phyloP scores from a whole-genome alignment of 139 green algal genomes.

The Limnomonas spitsbergensis region DNA sequence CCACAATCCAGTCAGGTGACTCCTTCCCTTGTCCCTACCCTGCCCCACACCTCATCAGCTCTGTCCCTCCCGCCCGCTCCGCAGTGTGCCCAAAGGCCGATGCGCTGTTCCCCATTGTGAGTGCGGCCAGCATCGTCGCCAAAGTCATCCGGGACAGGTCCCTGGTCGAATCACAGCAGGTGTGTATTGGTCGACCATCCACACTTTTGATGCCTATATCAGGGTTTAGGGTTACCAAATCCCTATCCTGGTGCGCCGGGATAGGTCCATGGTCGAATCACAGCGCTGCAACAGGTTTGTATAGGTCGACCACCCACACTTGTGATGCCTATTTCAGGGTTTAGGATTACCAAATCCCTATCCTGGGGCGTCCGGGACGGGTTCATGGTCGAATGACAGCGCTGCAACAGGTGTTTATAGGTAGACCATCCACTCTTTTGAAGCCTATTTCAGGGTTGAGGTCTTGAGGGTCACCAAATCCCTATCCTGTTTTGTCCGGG shows the following conservation, averaged over 20 bases:
- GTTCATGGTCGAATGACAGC: not conserved
- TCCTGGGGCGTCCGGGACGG: not conserved
- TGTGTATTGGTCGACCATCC: not conserved
- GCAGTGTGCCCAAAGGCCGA: conserved; percentile 85
- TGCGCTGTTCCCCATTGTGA: conserved; percentile 87
- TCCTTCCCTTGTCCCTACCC: too few species aligned
- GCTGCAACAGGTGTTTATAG: conserved; percentile 6
- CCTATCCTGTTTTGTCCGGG: too few species aligned
- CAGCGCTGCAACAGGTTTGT: conserved; percentile 3
- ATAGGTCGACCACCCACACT: not conserved
- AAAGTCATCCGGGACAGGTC: conserved; percentile 71
- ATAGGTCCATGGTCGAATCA: not conserved
- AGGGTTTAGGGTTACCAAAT: not conserved
- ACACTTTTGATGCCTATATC: not conserved
- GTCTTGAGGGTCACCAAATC: too few species aligned
- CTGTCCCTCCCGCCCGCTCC: not conserved
- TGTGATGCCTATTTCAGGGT: not conserved
- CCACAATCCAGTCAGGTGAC: too few species aligned
- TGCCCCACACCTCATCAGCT: not conserved
- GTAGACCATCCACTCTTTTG: not conserved
- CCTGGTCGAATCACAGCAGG: conserved; percentile 20
- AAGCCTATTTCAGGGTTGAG: not conserved
- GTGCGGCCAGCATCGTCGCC: conserved; percentile 86
- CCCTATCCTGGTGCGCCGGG: not conserved
- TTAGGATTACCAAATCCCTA: not conserved